These are phyloP conservation scores for Penicillium capsulatum DNA, from an alignment of 2,329 filamentous ascomycete genomes.

Conservation along the genomic window DNA sequence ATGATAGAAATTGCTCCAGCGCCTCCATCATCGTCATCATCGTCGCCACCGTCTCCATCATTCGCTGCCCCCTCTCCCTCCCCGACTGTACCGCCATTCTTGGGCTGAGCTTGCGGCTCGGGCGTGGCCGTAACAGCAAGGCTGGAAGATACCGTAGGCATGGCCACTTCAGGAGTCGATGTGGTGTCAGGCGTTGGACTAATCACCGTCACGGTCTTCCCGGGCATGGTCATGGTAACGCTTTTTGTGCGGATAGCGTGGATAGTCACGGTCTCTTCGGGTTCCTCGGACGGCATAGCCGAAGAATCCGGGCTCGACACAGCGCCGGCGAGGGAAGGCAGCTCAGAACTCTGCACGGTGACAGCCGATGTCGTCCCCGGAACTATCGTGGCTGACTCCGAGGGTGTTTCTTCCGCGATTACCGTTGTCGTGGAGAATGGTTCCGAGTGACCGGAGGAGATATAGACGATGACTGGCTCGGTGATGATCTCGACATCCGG, in stretches of 20 bases:
- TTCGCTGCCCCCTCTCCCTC: neutral
- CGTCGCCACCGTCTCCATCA: neutral
- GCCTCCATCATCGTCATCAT: neutral
- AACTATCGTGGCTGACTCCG: neutral
- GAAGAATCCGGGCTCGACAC: no score
- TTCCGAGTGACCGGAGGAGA: neutral
- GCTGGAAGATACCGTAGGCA: neutral
- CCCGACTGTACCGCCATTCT: no score
- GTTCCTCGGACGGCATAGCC: neutral
- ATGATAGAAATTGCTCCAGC: constrained; percentile 9
- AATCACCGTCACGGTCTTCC: neutral
- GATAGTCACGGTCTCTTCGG: constrained; percentile 2
- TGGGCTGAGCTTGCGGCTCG: neutral
- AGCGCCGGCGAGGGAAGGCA: no score
- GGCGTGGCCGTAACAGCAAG: neutral
- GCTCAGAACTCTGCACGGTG: no score
- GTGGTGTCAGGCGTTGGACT: neutral
- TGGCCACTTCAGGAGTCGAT: neutral
- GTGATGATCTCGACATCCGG: neutral
- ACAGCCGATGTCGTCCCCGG: no score
- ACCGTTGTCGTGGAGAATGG: neutral
- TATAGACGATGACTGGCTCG: neutral
- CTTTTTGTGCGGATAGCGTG: constrained; percentile 2
- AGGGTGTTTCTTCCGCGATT: neutral
- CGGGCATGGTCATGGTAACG: constrained; percentile 2